These are phyloP conservation scores for Colletotrichum gigasporum DNA, from an alignment of 2,329 filamentous ascomycete species.

Conservation along the genomic window DNA sequence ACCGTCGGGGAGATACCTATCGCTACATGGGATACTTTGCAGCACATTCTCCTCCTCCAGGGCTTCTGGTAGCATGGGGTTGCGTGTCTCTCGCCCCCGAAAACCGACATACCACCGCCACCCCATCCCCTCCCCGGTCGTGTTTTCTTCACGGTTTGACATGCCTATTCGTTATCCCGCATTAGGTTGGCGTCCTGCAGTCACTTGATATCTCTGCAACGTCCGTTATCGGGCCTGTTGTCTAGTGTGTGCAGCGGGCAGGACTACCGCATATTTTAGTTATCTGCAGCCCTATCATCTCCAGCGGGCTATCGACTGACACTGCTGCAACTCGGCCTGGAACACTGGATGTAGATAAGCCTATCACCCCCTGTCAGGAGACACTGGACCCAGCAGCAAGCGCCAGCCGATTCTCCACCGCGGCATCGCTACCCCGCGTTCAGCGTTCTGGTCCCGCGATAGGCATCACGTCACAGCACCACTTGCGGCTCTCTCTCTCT, in stretches of 20 bases:
- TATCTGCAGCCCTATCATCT: neutral
- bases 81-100: neutral
- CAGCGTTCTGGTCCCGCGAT: slow-evolving; percentile 1
- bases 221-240: slow-evolving; percentile 10
- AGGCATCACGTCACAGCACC: neutral
- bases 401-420: slow-evolving; percentile 6
- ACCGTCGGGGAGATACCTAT: slow-evolving; percentile 1
- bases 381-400: neutral
- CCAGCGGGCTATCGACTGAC: no score
- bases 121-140: no score
- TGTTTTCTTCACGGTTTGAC: no score
- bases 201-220: neutral
- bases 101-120: slow-evolving; percentile 13
- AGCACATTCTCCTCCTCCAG: no score
- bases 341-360: slow-evolving; percentile 6
- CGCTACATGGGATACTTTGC: neutral
- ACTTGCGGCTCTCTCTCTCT: slow-evolving; percentile 16
- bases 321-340: no score
- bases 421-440: slow-evolving; percentile 13
- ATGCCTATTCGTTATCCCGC: no score
- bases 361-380: neutral
- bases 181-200: neutral
- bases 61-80: slow-evolving; percentile 1
- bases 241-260: no score
- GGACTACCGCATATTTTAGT: neutral